Conservation (phyloP, 2,329 filamentous ascomycete species). For the Pyrenophora seminiperda region DNA sequence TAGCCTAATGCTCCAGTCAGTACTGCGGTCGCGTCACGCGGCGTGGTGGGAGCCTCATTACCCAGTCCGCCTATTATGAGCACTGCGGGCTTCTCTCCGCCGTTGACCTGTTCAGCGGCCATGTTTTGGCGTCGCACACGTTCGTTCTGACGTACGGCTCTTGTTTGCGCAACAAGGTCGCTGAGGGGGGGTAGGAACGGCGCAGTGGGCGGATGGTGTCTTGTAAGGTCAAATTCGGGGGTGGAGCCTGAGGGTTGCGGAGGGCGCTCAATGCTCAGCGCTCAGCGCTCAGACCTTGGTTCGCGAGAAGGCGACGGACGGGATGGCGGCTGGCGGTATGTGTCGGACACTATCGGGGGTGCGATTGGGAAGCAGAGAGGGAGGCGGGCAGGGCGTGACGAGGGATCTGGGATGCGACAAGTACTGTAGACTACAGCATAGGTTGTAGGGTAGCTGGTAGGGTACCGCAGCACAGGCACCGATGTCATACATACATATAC, state of each 20-base stretch:
- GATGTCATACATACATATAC: conserved; percentile 20
- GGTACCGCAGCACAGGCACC: conserved; percentile 15
- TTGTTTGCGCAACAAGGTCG: conserved; percentile 18
- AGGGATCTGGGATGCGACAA: conserved; percentile 2
- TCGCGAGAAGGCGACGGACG: conserved; percentile 7
- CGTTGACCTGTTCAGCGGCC: conserved; percentile 23
- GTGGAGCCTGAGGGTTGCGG: conserved; percentile 24
- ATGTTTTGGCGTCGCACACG: conserved; percentile 25
- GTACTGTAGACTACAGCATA: too few species aligned
- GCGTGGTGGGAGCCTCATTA: conserved; percentile 32
- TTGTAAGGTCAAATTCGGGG: conserved; percentile 16
- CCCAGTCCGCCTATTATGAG: conserved; percentile 59
- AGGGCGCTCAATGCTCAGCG: conserved; percentile 17
- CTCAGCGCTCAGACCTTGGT: conserved; percentile 21
- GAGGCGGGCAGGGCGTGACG: conserved; percentile 3
- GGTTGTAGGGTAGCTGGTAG: too few species aligned
- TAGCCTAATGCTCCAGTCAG: conserved; percentile 60
- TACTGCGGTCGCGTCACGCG: neutral
- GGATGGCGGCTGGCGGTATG: too few species aligned
- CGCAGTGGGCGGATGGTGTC: conserved; percentile 21
- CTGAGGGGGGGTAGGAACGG: conserved; percentile 7
- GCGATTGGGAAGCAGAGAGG: neutral
- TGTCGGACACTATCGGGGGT: neutral
- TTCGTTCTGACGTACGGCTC: conserved; percentile 4
- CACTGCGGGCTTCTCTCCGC: conserved; percentile 51